phyloP scores from a whole-genome alignment of 352 stramenopile genomes.

The Phytophthora cactorum region DNA sequence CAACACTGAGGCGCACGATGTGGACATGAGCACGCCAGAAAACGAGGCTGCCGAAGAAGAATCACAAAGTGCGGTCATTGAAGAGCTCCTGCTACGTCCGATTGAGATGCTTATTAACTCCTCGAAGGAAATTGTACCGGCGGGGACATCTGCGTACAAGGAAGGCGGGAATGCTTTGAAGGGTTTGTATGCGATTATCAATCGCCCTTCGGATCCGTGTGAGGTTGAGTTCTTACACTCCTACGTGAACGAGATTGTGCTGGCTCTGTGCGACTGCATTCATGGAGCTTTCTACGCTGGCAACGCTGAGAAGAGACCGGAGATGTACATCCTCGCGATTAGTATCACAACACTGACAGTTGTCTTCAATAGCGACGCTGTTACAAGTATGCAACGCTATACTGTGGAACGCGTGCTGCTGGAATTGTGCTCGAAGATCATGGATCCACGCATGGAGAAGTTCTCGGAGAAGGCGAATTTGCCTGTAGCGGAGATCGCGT shows the following conservation, averaged over 20 bases:
- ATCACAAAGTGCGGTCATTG: constrained; percentile 32
- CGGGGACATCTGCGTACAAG: constrained; percentile 56
- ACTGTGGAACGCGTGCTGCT: constrained; percentile 81
- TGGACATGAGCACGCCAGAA: constrained; percentile 54
- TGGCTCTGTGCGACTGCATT: constrained; percentile 77
- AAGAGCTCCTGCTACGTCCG: constrained; percentile 66
- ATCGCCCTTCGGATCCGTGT: constrained; percentile 54
- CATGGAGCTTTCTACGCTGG: constrained; percentile 71
- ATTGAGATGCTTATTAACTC: constrained; percentile 75
- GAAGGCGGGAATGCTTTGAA: constrained; percentile 83
- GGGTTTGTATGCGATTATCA: constrained; percentile 79
- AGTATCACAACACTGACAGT: constrained; percentile 71
- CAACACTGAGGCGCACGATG: constrained; percentile 41
- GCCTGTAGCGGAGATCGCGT: constrained; percentile 42
- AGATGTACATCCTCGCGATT: constrained; percentile 75
- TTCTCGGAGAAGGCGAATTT: constrained; percentile 50
- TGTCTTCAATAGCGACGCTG: constrained; percentile 63
- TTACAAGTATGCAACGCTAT: constrained; percentile 72
- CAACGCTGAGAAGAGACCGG: constrained; percentile 68
- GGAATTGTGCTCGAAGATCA: constrained; percentile 75
- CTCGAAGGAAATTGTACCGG: constrained; percentile 64
- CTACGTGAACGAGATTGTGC: constrained; percentile 83
- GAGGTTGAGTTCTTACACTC: constrained; percentile 73
- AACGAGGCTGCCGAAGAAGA: constrained; percentile 24
- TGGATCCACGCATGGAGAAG: constrained; percentile 75